Evolutionary conservation across 371 early-diverging fungal genomes (phyloP), one percentile per base, ranked within the genome.

Genomic region (Rhizopus sp.): DNA sequence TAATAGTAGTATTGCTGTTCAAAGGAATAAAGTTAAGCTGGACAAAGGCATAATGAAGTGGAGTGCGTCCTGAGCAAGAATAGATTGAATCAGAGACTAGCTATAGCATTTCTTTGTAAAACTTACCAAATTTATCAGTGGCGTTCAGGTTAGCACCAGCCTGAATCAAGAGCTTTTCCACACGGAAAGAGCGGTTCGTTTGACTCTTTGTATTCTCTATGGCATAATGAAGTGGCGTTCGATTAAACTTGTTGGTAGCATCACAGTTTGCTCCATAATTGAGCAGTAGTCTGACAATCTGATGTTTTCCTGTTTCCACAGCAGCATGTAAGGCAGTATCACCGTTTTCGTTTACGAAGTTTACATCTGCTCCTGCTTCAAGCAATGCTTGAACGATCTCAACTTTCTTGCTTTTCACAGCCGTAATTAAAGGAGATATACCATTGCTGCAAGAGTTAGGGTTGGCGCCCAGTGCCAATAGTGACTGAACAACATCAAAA

Each of bases 191-290:
- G 15, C 75, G 75, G 59, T 87, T 81, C 0, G 71, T 71, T 49
- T 83, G 82, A 2, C 38, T 53, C 53, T 81, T 83, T 15, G 83
- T 70, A 3, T 46, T 23, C 33, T 82, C 69, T 10, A 85, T 62
- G 0, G 88, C 81, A 34, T 76, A 50, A 60, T 87, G 88, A 5
- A 87, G 69, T 9, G 88, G 74, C 1, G 82, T 79, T 40, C 69
- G 75, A 7, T 56, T 42, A 38, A 65, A 61, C 29, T 60, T 47
- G 40, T 73, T 69, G 16, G 16, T 35, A 1, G 50, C 54, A 45
- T 72, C 56, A 3, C 60, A 60, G 17, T 71, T 42, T 5, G 79
- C 82, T 15, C 77, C 73, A 16, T 62, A 45, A 2, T 78, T 68
- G 33, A 86, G 33, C 3, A 86, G 47, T 6, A 68, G 31, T 5